These are phyloP conservation scores for Balakata baccata DNA, from an alignment of 345 rosid species.

Conservation along the genomic window DNA sequence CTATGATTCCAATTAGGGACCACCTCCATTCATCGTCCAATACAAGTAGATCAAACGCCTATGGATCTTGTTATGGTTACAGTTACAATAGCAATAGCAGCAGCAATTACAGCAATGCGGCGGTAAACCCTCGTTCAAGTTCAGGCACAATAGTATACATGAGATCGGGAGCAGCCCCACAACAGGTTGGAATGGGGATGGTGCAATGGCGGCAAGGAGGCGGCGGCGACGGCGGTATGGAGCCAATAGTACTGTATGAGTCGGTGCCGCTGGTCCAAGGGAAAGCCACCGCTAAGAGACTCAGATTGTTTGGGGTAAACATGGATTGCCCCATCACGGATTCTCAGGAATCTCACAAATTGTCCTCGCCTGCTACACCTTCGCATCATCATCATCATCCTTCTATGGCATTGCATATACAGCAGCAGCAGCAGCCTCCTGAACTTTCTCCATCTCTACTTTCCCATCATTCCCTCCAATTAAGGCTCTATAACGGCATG, in stretches of 20 bases:
- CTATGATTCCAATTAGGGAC: constrained; percentile 14
- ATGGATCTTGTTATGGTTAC: constrained; percentile 14
- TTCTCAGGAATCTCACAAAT: constrained; percentile 20
- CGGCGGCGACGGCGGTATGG: not conserved
- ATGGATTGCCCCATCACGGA: constrained; percentile 68
- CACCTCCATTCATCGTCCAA: constrained; percentile 23
- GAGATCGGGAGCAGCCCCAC: constrained; percentile 27
- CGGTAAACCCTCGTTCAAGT: constrained; percentile 17
- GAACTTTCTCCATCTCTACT: constrained; percentile 14
- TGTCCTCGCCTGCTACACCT: constrained; percentile 28
- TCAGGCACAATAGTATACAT: constrained; percentile 33
- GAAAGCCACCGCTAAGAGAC: constrained; percentile 58
- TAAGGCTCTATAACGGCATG: constrained; percentile 42
- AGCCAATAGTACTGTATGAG: constrained; percentile 44
- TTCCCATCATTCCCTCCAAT: constrained; percentile 31
- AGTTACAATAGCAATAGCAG: constrained; percentile 1
- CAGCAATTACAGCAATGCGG: constrained; percentile 19
- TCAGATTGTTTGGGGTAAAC: constrained; percentile 90
- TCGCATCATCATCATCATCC: constrained; percentile 1
- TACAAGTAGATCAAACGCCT: not conserved
- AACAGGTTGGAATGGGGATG: constrained; percentile 31
- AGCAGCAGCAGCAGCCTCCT: not conserved
- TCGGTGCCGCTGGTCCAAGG: constrained; percentile 70
- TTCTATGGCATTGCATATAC: not conserved
- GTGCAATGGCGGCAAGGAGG: constrained; percentile 26